phyloP scores from a whole-genome alignment of 352 stramenopile species.

The Phytophthora citricola region DNA sequence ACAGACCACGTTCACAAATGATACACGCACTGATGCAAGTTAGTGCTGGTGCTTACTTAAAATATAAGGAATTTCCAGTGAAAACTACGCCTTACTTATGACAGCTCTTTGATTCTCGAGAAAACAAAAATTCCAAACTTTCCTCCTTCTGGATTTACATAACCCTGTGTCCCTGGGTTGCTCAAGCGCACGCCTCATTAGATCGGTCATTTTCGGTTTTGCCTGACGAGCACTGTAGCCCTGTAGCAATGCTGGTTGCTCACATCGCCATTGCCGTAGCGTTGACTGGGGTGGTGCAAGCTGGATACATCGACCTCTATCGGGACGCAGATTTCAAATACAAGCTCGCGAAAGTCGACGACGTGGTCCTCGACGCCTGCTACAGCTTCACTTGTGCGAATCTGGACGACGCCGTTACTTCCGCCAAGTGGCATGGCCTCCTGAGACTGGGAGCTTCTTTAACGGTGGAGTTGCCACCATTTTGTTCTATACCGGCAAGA shows the following conservation, averaged over 20 bases:
- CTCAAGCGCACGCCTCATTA: no score
- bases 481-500: slow-evolving; percentile 6
- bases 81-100: background rate
- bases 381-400: slow-evolving; percentile 16
- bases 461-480: slow-evolving; percentile 7
- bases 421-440: slow-evolving; percentile 19
- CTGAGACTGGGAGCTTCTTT: slow-evolving; percentile 8
- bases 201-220: no score
- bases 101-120: no score
- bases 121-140: no score
- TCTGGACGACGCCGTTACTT: slow-evolving; percentile 18
- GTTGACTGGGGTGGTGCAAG: background rate
- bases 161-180: no score
- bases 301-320: slow-evolving; percentile 9
- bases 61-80: background rate
- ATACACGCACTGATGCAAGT: background rate
- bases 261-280: no score
- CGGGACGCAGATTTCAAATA: slow-evolving; percentile 3
- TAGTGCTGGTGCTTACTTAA: background rate
- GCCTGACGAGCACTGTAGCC: no score
- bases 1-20: background rate
- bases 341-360: slow-evolving; percentile 6
- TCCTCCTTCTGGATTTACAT: no score
- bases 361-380: slow-evolving; percentile 10
- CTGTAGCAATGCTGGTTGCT: no score